Evolutionary conservation across 192 early-diverging fungal genomes (phyloP), one percentile per base, ranked within the genome.

Genomic region (Backusella australiensis): DNA sequence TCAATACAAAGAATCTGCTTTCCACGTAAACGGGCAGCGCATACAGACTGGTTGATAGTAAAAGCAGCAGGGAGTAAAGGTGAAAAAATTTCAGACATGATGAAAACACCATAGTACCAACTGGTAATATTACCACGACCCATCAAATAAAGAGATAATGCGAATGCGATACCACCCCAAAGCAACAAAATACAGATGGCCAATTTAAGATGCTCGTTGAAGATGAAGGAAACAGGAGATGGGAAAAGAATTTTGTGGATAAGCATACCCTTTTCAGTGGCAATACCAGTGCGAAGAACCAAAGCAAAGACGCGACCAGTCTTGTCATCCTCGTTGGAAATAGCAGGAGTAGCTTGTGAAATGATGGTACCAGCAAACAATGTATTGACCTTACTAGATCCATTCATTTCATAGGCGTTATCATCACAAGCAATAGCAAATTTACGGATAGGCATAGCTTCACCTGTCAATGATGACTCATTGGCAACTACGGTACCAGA

Each of bases 361-460:
- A 93, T 86, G 56, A 71, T 78, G 9, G 91, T 92, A 34, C 94
- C 94, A 19, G 91, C 91, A 76, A 88, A 91, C 6, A 95, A 78
- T 32, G 89, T 86, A 77, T 91, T 87, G 66, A 75, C 71, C 69
- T 91, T 92, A 69, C 83, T 71, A 42, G 78, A 46, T 17, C 86
- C 81, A n/a, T 69, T 36, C 3, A 42, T n/a, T 32, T 85, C 79
- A 67, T 86, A 88, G 0, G 76, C 26, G 4, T 70, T 67, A 35
- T 83, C 81, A 52, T 93, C 91, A 71, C 84, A 74, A 67, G 87
- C 87, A 32, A 92, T 82, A 17, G 93, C 77, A 67, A 94, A 86
- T 79, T 95, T 95, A 71, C 91, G 87, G 56, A 95, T 89, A 1
- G 94, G 94, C 75, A 91, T 86, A 6, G 94, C 92, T 85, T 95